Evolutionary conservation across 1,284 basidiomycete species (phyloP), one percentile per base, ranked within the genome.

Genomic region (Inonotus obliquus): DNA sequence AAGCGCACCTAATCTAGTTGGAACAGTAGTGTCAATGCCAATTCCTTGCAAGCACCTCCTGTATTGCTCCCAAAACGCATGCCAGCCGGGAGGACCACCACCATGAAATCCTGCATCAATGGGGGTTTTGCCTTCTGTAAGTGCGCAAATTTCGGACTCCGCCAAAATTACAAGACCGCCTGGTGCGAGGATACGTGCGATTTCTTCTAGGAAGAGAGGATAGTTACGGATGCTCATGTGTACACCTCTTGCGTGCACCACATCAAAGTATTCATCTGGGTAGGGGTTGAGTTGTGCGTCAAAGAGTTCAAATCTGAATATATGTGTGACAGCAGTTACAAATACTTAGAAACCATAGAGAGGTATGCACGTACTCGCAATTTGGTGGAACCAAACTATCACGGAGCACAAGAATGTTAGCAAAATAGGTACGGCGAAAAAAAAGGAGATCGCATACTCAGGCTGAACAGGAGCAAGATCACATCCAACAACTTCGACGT

Each of bases 381-480:
- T 87, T 87, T 13, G 80, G 78, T 49, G 85, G 85, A 25, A 87
- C 85, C 52, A 77, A 75, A 65, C 85, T 87, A 68, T 59, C 45
- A 48, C 21, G 1, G 17, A 54, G 44, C 65, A 54, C 67, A 63
- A 69, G 62, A 55, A 37, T 62, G 52, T 63, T 59, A 39, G 52
- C 35, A 52, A 19, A n/a, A 57, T 37, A 45, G 52, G 61, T 58
- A 57, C 60, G n/a, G 29, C n/a, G 32, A 21, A 32, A 32, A 6
- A 19, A 14, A 59, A 41, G 41, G 57, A 60, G 44, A 56, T 65
- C 32, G 54, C 74, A 61, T 73, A 88, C 86, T 79, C 79, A 53
- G 84, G 82, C 69, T 88, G 86, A 51, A 87, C 81, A 59, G 86
- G 87, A 13, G 83, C 86, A 37, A 87, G 76, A 74, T 89, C 87